phyloP scores from a whole-genome alignment of 306 rosid genomes.

The Cyamopsis tetragonoloba region DNA sequence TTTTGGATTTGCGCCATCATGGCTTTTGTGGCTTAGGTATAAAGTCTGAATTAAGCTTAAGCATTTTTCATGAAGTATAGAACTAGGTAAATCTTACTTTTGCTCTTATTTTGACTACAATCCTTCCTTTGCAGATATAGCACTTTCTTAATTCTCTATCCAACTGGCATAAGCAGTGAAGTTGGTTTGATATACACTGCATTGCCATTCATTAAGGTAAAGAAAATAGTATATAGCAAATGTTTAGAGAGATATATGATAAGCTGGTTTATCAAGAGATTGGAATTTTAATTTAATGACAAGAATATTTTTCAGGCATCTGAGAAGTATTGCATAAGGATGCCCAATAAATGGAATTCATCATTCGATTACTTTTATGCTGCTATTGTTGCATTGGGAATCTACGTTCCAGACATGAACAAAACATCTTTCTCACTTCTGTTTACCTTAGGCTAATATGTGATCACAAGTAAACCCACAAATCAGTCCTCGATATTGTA shows the following conservation, averaged over 20 bases:
- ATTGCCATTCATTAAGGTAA: constrained; percentile 71
- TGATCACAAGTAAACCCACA: too few species aligned
- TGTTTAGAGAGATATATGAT: neutral
- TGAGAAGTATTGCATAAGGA: constrained; percentile 67
- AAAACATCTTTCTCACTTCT: constrained; percentile 11
- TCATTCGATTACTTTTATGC: constrained; percentile 61
- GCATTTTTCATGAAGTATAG: neutral
- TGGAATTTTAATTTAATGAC: constrained; percentile 19
- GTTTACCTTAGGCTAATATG: neutral
- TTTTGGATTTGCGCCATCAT: constrained; percentile 68
- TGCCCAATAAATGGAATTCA: constrained; percentile 86
- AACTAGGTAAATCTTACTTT: neutral
- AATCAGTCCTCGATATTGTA: too few species aligned
- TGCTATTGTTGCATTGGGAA: constrained; percentile 38
- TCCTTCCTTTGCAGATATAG: constrained; percentile 55
- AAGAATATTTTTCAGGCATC: constrained; percentile 50
- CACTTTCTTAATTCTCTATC: constrained; percentile 62
- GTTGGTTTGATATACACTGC: constrained; percentile 63
- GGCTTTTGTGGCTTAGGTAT: constrained; percentile 91
- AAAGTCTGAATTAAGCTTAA: neutral
- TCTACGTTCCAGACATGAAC: constrained; percentile 69
- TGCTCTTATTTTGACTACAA: constrained; percentile 4
- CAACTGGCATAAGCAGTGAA: constrained; percentile 66
- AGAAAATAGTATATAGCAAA: neutral
- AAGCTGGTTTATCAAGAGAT: neutral